A percentile compares a stretch with the other conserved stretches of the same genome.
phyloP scores from a whole-genome alignment of 441 rosid genomes.

The Populus hybrid region DNA sequence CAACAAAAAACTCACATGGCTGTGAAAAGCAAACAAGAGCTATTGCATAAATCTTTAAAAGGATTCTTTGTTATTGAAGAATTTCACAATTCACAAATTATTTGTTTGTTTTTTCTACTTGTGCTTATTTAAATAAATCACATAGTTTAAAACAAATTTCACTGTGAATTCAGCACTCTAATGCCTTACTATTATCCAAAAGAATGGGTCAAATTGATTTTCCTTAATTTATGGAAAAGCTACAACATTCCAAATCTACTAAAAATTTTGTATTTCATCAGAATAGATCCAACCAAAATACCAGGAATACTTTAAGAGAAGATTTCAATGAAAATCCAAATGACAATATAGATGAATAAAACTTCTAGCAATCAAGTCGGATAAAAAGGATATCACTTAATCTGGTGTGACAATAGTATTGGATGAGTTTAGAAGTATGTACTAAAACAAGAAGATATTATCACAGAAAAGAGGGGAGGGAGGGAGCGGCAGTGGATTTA shows the following conservation, averaged over 20 bases:
- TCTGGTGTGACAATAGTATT: background rate
- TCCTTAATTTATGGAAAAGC: background rate
- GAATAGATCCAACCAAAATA: background rate
- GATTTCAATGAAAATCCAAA: background rate
- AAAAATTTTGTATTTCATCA: background rate
- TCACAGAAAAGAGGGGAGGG: background rate
- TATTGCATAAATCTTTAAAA: slow-evolving; percentile 1
- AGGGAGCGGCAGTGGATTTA: background rate
- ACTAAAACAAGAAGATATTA: background rate
- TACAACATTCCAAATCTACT: background rate
- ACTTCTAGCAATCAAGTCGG: background rate
- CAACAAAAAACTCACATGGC: slow-evolving; percentile 14
- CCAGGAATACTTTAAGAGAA: background rate
- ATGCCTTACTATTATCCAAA: background rate
- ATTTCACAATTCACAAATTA: background rate
- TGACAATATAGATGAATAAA: background rate
- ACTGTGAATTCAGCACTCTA: background rate
- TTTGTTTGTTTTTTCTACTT: background rate
- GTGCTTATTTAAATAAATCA: background rate
- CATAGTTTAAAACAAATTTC: background rate
- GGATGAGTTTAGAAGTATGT: background rate
- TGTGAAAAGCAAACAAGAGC: slow-evolving; percentile 4
- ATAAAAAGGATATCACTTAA: background rate
- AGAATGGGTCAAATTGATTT: background rate
- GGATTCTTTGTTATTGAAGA: background rate